Evolutionary conservation across 345 rosid genomes (phyloP), one percentile per base, ranked within the genome.

Genomic region (Eutrema yunnanense): DNA sequence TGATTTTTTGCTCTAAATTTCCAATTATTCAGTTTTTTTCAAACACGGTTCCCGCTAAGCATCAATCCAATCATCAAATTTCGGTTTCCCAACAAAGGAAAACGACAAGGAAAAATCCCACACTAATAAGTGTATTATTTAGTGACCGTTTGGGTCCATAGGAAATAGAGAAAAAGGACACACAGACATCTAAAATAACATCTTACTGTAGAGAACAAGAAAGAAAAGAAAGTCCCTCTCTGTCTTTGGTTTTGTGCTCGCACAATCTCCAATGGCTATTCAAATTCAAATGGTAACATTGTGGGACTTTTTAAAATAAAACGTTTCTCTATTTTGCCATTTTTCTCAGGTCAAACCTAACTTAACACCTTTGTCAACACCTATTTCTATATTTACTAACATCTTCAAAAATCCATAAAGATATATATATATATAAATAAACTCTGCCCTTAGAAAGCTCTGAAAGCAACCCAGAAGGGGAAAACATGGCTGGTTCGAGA

Each of bases 271-370:
- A 11, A 80, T 71, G 73, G 36, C 58, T 52, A 70, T 80, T 84
- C 84, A 81, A 84, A 84, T 84, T 84, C 88, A 82, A 84, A 80
- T 47, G 40, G 16, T 36, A 29, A 54, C 42, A 70, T 9, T 62
- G 37, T 47, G 27, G 9, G 2, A 64, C 67, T 65, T 70, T 70
- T 47, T 14, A 3, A 14, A 47, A 40, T n/a, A 3, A 14, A 47
- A 40, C 61, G 54, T 41, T 26, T 33, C 53, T 38, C 69, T 16
- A n/a, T 37, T 8, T 41, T 13, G 33, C 38, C 6, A 48, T 4
- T 70, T 16, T 41, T 19, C 14, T 56, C 14, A 51, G 53, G 67
- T 50, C 68, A 65, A 71, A 77, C 68, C 46, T 41, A 62, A 54
- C 66, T 29, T 33, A 62, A 11, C 60, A 62, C 74, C 53, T 30